Percentiles rank a stretch among this genome's conserved stretches.
These are phyloP conservation scores for Coemansia sp. DNA, from an alignment of 192 early-diverging fungal species.

Conservation along the genomic window DNA sequence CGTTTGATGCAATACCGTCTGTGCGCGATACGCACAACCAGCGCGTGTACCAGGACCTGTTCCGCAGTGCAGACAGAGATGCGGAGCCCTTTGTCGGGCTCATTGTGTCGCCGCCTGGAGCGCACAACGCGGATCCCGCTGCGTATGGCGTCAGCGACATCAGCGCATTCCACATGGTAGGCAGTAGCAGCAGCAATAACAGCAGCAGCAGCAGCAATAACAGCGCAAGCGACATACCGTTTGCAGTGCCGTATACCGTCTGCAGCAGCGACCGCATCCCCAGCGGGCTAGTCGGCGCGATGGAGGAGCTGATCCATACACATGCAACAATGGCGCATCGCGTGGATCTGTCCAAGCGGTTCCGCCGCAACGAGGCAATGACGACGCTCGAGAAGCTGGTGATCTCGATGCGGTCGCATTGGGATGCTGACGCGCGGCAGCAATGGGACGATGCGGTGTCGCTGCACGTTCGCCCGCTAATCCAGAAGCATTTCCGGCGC, in stretches of 20 bases:
- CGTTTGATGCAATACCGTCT: constrained; percentile 85
- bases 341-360: constrained; percentile 59
- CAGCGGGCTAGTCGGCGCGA: constrained; percentile 52
- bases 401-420: constrained; percentile 58
- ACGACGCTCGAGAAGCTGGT: constrained; percentile 67
- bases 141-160: constrained; percentile 39
- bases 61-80: constrained; percentile 59
- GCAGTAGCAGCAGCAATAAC: no score
- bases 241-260: constrained; percentile 39
- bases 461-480: constrained; percentile 32
- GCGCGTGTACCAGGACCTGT: constrained; percentile 80
- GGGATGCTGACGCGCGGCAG: constrained; percentile 24
- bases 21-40: constrained; percentile 91
- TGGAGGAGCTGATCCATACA: constrained; percentile 60
- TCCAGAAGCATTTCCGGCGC: constrained; percentile 18
- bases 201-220: background rate
- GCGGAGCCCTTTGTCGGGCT: constrained; percentile 87
- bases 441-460: constrained; percentile 43
- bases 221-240: constrained; percentile 11
- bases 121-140: background rate
- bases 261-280: constrained; percentile 50
- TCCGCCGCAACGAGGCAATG: constrained; percentile 52
- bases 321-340: constrained; percentile 58
- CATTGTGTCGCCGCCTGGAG: constrained; percentile 78
- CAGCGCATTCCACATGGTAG: constrained; percentile 12